Percentiles rank a stretch among this genome's conserved stretches.
phyloP scores from a whole-genome alignment of 2,329 filamentous ascomycete species.

The Plenodomus lindquistii region DNA sequence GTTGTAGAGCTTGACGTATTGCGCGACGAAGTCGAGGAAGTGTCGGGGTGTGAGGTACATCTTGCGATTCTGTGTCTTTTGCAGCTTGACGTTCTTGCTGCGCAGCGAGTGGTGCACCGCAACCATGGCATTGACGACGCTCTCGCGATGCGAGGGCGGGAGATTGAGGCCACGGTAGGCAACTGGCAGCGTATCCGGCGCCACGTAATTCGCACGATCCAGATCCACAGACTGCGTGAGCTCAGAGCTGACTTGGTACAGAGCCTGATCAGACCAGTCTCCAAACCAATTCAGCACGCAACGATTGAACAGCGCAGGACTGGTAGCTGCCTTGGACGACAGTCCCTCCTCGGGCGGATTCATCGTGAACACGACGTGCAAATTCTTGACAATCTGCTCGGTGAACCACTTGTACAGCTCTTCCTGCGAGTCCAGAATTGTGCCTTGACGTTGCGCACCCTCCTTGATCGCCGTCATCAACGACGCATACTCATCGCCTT shows the following conservation, averaged over 20 bases:
- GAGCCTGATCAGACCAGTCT: slow-evolving; percentile 98
- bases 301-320: slow-evolving; percentile 97
- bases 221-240: slow-evolving; percentile 96
- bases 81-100: slow-evolving; percentile 82
- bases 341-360: slow-evolving; percentile 96
- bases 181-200: slow-evolving; percentile 89
- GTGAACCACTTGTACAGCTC: slow-evolving; percentile 99
- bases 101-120: slow-evolving; percentile 96
- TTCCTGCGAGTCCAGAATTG: slow-evolving; percentile 95
- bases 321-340: slow-evolving; percentile 94
- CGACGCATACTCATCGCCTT: slow-evolving; percentile 98
- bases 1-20: slow-evolving; percentile 96
- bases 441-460: slow-evolving; percentile 91
- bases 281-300: slow-evolving; percentile 99
- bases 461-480: slow-evolving; percentile 99
- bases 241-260: slow-evolving; percentile 96
- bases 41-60: slow-evolving; percentile 96
- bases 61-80: slow-evolving; percentile 87
- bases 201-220: slow-evolving; percentile 80
- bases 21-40: slow-evolving; percentile 96
- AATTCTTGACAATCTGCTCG: slow-evolving; percentile 96
- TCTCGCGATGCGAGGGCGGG: slow-evolving; percentile 86
- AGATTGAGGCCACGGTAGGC: slow-evolving; percentile 84
- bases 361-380: slow-evolving; percentile 99
- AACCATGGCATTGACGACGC: slow-evolving; percentile 97